Evolutionary conservation across 495 filamentous ascomycete species (phyloP), one percentile per base, ranked within the genome.

Genomic region (Penicillium samsonianum): DNA sequence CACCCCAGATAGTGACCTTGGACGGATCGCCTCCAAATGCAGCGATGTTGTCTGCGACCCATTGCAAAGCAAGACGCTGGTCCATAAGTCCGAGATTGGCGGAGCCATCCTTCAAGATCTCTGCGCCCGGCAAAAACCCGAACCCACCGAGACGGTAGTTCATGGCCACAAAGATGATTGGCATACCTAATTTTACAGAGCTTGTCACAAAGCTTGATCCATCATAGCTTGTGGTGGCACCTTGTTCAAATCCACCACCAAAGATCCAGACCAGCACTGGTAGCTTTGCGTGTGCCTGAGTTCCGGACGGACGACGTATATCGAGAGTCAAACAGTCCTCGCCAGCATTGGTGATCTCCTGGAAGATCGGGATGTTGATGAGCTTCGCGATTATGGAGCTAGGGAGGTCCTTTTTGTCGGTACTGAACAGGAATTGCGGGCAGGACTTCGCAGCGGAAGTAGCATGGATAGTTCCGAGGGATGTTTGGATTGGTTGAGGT

Each of bases 141-240:
- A 84, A 89, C 0, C 86, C 76, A 0, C 88, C 88, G 11, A 91
- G 82, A 4, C 89, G 85, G 64, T 91, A 91, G 68, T 90, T 92
- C 69, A 92, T 85, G 44, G 84, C 85, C 4, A 93, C 84, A 42
- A 90, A 79, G 11, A 92, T 70, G 47, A 92, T 79, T 0, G 86
- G 85, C 73, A 90, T 84, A 5, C 77, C 76, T 55, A 82, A 64
- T 11, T 58, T 41, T 9, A 86, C 70, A 4, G 83, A 86, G 33
- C 75, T 75, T 1, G 64, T 50, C 0, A 90, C 73, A 8, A 90
- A 61, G 7, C 67, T 67, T 1, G 78, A 67, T 5, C 77, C 86
- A 62, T 90, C 82, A 58, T 88, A 90, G 74, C 77, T 78, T 67
- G 67, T 67, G 54, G 80, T 83, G 0, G 79, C 80, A 3, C 87